Base-by-base conservation (phyloP, 305 asterid species). In the Solanum hybrid region DNA sequence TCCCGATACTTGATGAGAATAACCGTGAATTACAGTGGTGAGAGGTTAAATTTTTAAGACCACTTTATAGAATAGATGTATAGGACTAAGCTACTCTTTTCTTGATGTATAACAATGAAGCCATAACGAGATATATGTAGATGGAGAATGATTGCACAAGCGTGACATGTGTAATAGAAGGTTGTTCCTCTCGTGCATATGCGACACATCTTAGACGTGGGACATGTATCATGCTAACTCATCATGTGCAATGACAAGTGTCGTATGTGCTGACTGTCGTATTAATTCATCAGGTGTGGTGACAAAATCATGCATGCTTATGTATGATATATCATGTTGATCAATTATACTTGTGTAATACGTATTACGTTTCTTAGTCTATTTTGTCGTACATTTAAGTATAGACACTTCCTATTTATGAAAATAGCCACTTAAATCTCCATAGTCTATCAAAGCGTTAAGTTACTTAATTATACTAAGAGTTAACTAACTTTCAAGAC, bases 91-190 rank as follows among this genome's bases (percentile, higher is more conserved):
- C 19, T 45, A 45, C 60, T 45, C 60, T 45, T 13, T 45, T 13
- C 60, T 45, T 45, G 60, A 45, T 14, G 60, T 45, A 45, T 45
- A 13, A 45, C 60, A 13, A 45, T 45, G 60, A 45, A 45, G 1
- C 0, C 60, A 45, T 45, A 0, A 13, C 0, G 60, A 0, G 60
- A 2, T 45, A 13, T 13, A 0, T 45, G 60, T 45, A 45, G 60
- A 45, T 45, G 19, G 60, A 45, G 2, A 0, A 45, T 45, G 60
- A 42, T 42, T 12, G 56, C 56, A 42, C 17, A 42, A 42, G 1
- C 0, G 56, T 42, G 0, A 12, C 56, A 0, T 45, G 60, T 45
- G 60, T 45, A 13, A 45, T 45, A 45, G 60, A 0, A 45, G 60
- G 60, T 13, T 45, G 60, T 45, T 0, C 19, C 19, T 45, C 60